Conservation (phyloP, 2,329 filamentous ascomycete species). For the Byssothecium circinans region DNA sequence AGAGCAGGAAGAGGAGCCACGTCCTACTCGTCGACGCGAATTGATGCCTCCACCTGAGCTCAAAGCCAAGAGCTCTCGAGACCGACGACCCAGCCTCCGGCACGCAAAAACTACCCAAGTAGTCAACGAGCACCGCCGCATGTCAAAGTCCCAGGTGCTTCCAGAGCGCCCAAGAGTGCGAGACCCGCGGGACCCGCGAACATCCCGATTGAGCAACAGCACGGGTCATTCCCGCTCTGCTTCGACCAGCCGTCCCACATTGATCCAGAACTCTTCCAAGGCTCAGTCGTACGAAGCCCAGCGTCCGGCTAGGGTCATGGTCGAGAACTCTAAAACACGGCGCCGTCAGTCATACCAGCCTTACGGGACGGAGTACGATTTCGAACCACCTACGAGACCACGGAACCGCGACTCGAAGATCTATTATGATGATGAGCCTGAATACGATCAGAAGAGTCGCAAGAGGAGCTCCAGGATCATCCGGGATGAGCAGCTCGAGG, state of each 20-base stretch:
- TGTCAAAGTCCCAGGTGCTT: slow-evolving; percentile 18
- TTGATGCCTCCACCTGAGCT: slow-evolving; percentile 30
- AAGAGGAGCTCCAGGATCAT: slow-evolving; percentile 13
- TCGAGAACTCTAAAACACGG: slow-evolving; percentile 27
- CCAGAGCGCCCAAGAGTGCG: slow-evolving; percentile 19
- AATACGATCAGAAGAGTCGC: slow-evolving; percentile 15
- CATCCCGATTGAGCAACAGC: slow-evolving; percentile 10
- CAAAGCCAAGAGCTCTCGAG: slow-evolving; percentile 12
- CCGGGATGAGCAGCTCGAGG: slow-evolving; percentile 17
- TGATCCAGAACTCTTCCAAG: slow-evolving; percentile 35
- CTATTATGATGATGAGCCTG: neutral
- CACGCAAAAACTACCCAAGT: slow-evolving; percentile 31
- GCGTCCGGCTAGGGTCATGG: slow-evolving; percentile 25
- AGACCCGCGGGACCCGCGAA: slow-evolving; percentile 17
- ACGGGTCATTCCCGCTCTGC: slow-evolving; percentile 19
- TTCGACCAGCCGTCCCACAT: slow-evolving; percentile 36
- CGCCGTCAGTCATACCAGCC: slow-evolving; percentile 34
- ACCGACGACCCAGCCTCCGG: slow-evolving; percentile 26
- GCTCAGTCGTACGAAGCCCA: slow-evolving; percentile 31
- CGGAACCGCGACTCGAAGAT: slow-evolving; percentile 8
- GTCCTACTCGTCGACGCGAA: slow-evolving; percentile 13
- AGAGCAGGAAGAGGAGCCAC: slow-evolving; percentile 15
- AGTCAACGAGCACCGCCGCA: slow-evolving; percentile 11
- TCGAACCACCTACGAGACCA: slow-evolving; percentile 14
- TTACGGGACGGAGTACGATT: slow-evolving; percentile 22